Percentiles rank a stretch among this genome's conserved stretches.
Evolutionary conservation across 2,329 filamentous ascomycete species (phyloP).

Genomic region (Chrysoporthe deuterocubensis): DNA sequence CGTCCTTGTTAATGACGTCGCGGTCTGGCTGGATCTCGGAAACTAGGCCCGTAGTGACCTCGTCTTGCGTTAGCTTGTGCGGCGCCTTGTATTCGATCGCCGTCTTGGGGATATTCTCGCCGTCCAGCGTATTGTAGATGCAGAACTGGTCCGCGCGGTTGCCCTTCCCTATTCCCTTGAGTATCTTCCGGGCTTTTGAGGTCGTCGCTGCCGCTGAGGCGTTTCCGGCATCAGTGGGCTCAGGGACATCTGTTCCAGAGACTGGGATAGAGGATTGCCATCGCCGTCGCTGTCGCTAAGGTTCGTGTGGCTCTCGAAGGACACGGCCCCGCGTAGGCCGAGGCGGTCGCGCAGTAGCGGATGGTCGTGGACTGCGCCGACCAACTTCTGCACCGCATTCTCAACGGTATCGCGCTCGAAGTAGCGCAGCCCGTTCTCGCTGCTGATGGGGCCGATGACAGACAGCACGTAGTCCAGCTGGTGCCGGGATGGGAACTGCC

Average conservation of each 20-base stretch:
- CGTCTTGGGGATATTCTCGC: background rate
- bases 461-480: background rate
- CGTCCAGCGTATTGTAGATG: background rate
- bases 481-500: background rate
- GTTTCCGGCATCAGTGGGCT: no score
- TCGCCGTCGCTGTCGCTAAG: background rate
- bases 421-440: background rate
- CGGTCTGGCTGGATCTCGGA: background rate
- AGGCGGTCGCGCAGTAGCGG: background rate
- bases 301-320: background rate
- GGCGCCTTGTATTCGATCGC: background rate
- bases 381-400: background rate
- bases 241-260: background rate
- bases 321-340: background rate
- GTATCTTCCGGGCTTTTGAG: background rate
- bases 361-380: background rate
- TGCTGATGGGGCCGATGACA: background rate
- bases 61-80: background rate
- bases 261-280: background rate
- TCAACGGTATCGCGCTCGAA: background rate
- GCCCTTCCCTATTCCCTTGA: background rate
- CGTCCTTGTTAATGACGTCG: background rate
- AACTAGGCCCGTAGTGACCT: background rate
- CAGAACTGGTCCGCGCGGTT: background rate
- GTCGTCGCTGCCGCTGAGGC: no score